Evolutionary conservation across 2,329 filamentous ascomycete species (phyloP).

Genomic region (Scolecobasidium constrictum): DNA sequence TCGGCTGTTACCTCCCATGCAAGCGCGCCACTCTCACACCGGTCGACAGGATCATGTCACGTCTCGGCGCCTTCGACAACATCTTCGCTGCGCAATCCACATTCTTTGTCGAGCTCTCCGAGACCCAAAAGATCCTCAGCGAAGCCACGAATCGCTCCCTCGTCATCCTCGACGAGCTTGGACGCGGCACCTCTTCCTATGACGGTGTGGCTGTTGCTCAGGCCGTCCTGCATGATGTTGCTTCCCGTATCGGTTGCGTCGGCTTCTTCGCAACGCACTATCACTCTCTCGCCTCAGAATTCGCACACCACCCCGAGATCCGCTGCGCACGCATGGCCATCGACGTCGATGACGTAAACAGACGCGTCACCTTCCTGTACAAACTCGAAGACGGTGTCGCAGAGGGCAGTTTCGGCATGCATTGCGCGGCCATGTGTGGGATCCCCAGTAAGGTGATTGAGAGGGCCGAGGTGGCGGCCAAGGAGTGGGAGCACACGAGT

Average conservation of each 20-base stretch:
- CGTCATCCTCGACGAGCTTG: slow-evolving; percentile 93
- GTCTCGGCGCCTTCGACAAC: slow-evolving; percentile 94
- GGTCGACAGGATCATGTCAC: slow-evolving; percentile 96
- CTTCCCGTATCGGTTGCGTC: slow-evolving; percentile 82
- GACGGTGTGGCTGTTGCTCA: slow-evolving; percentile 95
- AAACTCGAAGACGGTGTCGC: slow-evolving; percentile 88
- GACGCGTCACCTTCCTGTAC: slow-evolving; percentile 93
- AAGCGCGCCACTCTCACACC: slow-evolving; percentile 74
- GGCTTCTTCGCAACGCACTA: slow-evolving; percentile 99
- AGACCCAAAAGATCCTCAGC: slow-evolving; percentile 94
- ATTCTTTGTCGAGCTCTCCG: slow-evolving; percentile 94
- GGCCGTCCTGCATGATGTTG: slow-evolving; percentile 91
- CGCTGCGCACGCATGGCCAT: slow-evolving; percentile 85
- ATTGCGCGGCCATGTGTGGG: slow-evolving; percentile 96
- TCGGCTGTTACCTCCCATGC: slow-evolving; percentile 87
- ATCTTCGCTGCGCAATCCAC: slow-evolving; percentile 97
- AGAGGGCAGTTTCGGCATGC: slow-evolving; percentile 97
- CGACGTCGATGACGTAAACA: slow-evolving; percentile 72
- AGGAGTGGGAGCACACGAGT: slow-evolving; percentile 91
- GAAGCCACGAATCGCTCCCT: slow-evolving; percentile 90
- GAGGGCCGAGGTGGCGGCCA: slow-evolving; percentile 76
- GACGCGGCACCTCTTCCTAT: slow-evolving; percentile 88
- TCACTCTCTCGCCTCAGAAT: slow-evolving; percentile 85
- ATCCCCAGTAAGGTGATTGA: slow-evolving; percentile 76
- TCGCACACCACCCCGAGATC: slow-evolving; percentile 81